A percentile compares a stretch with the other conserved stretches of the same genome.
These are phyloP conservation scores for Xylaria hypoxylon DNA, from an alignment of 2,329 filamentous ascomycete species.

Conservation along the genomic window DNA sequence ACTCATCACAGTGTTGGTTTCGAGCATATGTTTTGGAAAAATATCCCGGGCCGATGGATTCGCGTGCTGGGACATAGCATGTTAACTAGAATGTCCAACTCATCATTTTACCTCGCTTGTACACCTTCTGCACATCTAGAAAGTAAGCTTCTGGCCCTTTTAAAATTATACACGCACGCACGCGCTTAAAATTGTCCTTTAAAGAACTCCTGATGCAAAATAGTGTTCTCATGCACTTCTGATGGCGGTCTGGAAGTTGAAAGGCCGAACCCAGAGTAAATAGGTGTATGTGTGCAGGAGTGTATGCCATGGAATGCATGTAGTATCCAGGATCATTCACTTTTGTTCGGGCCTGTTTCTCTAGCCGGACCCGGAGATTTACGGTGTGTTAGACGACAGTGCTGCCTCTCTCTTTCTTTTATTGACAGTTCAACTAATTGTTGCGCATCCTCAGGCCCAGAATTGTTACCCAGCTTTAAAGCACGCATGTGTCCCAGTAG, in stretches of 20 bases:
- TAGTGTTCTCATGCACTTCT: background rate
- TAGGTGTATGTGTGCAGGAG: slow-evolving; percentile 9
- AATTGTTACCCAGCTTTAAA: no score
- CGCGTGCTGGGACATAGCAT: no score
- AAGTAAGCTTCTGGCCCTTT: no score
- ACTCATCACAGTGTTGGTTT: no score
- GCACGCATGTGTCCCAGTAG: background rate
- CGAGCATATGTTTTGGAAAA: no score
- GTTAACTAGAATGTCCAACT: no score
- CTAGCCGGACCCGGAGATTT: no score
- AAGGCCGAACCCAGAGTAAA: background rate
- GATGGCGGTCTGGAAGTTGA: background rate
- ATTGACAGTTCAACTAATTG: background rate
- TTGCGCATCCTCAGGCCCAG: background rate
- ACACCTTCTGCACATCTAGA: no score
- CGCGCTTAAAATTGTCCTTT: background rate
- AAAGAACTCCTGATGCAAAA: background rate
- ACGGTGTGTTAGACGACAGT: background rate
- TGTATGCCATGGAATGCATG: slow-evolving; percentile 2
- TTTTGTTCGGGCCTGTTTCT: background rate
- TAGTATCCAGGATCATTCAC: background rate
- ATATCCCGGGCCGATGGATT: no score
- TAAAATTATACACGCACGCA: no score
- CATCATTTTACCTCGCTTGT: no score
- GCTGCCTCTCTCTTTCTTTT: background rate